These are phyloP conservation scores for Dictyostelium brefeldianum DNA, from an alignment of 78 protist genomes.

Conservation along the genomic window DNA sequence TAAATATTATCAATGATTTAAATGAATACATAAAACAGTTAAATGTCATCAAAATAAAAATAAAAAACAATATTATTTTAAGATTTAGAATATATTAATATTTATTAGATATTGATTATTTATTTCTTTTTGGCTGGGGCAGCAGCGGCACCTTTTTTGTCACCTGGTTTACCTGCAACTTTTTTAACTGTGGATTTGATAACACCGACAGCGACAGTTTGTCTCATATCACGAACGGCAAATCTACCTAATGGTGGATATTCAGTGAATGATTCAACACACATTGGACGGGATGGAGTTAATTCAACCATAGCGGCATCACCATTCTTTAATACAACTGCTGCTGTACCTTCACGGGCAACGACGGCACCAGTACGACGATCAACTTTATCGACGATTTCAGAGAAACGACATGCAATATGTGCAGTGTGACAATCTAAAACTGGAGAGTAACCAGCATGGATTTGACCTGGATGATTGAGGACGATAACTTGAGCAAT, in stretches of 20 bases:
- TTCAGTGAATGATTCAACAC: conserved; percentile 96
- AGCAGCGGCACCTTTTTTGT: conserved; percentile 44
- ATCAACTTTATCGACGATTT: conserved; percentile 94
- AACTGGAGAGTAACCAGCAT: conserved; percentile 97
- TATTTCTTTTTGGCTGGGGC: conserved; percentile 45
- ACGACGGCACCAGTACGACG: conserved; percentile 93
- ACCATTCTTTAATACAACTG: conserved; percentile 83
- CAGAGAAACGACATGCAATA: conserved; percentile 97
- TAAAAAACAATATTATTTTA: too few species aligned
- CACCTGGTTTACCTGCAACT: conserved; percentile 48
- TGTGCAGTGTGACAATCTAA: conserved; percentile 99
- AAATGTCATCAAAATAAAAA: too few species aligned
- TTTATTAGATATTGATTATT: not conserved
- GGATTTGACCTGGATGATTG: conserved; percentile 98
- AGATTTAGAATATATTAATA: too few species aligned
- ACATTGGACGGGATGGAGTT: conserved; percentile 97
- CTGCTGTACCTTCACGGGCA: conserved; percentile 43
- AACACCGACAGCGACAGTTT: conserved; percentile 99
- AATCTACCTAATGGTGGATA: conserved; percentile 99
- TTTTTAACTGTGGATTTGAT: conserved; percentile 89
- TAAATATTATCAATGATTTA: too few species aligned
- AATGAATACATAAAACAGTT: too few species aligned
- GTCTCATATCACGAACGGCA: conserved; percentile 99
- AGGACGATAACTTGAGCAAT: conserved; percentile 97
- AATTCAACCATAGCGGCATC: conserved; percentile 96